Base-by-base conservation (phyloP, 257 asterid species). In the Leonotis leonurus region DNA sequence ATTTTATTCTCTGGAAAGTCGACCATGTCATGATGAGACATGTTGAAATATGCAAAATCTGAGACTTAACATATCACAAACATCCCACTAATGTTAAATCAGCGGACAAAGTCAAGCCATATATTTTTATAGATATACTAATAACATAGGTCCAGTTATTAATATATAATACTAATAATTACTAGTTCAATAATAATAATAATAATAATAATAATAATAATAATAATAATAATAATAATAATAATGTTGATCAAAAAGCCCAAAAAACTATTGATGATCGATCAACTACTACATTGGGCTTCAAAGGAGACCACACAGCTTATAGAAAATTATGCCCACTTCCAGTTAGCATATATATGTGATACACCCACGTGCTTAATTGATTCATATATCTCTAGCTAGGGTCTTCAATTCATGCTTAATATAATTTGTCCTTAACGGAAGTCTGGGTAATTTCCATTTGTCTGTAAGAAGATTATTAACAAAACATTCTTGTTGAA, bases 51-150 rank as follows among this genome's bases (percentile, higher is more conserved):
- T 35, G 12, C 27, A 37, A 35, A 48, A 20, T 4, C 24, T 39
- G 44, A 53, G 68, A 67, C 60, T 53, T 37, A 44, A 46, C 8
- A 24, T 55, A 66, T 45, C 56, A n/a, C 48, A 53, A 65, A 58
- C 21, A 43, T 67, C 62, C 77, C 77, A 73, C 73, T 60, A 72
- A 67, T 67, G 73, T 60, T 66, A 65, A 60, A 73, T 67, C 73
- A 73, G 40, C 24, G 53, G 65, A 52, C 21, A 44, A 62, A 65
- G 68, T 58, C 64, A 65, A 56, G 27, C 39, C n/a, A 46, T 56
- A 33, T 6, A 22, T 4, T 16, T 55, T n/a, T 8, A 37, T 35
- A 12, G 13, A 7, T 20, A 11, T 1, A 24, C 16, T n/a, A n/a
- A n/a, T n/a, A n/a, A n/a, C n/a, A n/a, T n/a, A n/a, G n/a, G n/a